These are phyloP conservation scores for Cladosporium sp. DNA, from an alignment of 2,329 filamentous ascomycete genomes.

Conservation along the genomic window DNA sequence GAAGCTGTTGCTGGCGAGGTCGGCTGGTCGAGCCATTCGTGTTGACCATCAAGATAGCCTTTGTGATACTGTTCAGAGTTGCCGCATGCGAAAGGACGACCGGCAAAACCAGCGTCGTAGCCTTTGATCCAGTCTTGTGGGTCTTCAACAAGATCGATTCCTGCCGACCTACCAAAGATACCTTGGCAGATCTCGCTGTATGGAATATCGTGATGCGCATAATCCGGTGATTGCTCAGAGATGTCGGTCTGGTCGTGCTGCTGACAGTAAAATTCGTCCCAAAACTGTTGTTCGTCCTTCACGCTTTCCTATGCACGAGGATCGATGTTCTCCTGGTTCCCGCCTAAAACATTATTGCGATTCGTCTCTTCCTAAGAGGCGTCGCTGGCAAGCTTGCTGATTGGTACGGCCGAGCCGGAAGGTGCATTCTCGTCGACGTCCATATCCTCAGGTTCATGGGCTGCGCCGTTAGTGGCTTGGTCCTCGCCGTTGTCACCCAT, in stretches of 20 bases:
- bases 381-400: neutral
- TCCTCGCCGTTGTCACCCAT: conserved; percentile 14
- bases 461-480: conserved; percentile 22
- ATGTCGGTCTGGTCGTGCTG: neutral
- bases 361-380: neutral
- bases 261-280: neutral
- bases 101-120: neutral
- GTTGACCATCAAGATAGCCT: neutral
- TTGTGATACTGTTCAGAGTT: neutral
- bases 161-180: neutral
- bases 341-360: too few relatives aligned
- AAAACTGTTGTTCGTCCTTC: neutral
- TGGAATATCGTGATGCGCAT: neutral
- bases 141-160: neutral
- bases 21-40: neutral
- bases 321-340: conserved; percentile 1
- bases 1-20: neutral
- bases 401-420: neutral
- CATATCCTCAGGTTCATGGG: conserved; percentile 19
- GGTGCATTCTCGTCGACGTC: conserved; percentile 19
- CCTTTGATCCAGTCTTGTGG: neutral
- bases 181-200: neutral
- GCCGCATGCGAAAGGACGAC: neutral
- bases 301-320: conserved; percentile 1
- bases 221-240: neutral